A percentile compares a stretch with the other conserved stretches of the same genome.
These are phyloP conservation scores for Niebla homalea DNA, from an alignment of 495 filamentous ascomycete genomes.

Conservation along the genomic window DNA sequence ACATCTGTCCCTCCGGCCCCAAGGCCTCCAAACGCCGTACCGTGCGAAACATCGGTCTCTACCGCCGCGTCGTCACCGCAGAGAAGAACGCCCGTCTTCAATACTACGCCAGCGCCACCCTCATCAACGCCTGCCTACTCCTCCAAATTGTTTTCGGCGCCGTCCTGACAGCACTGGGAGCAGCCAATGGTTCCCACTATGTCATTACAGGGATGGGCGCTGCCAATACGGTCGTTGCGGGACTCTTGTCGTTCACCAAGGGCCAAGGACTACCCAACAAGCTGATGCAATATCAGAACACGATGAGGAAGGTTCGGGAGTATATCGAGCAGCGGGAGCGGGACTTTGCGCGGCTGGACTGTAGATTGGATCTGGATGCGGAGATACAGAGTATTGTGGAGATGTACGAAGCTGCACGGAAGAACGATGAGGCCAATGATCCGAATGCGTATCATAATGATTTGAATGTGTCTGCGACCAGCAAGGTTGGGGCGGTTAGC, in stretches of 20 bases:
- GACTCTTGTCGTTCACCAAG: constrained; percentile 49
- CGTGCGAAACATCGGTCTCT: constrained; percentile 45
- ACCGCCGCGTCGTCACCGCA: constrained; percentile 40
- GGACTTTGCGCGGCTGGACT: constrained; percentile 11
- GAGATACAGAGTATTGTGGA: constrained; percentile 4
- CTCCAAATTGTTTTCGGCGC: constrained; percentile 49
- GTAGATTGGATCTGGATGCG: constrained; percentile 1
- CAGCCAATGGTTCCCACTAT: constrained; percentile 39
- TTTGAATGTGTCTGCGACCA: background rate
- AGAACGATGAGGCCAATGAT: constrained; percentile 12
- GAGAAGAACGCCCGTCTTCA: constrained; percentile 32
- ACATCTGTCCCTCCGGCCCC: constrained; percentile 20
- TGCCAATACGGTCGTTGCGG: constrained; percentile 51
- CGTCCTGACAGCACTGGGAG: constrained; percentile 48
- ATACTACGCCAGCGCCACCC: constrained; percentile 13
- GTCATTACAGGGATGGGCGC: constrained; percentile 49
- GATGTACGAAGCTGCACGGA: constrained; percentile 11
- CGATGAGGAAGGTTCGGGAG: constrained; percentile 48
- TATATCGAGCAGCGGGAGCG: constrained; percentile 52
- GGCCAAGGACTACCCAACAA: constrained; percentile 47
- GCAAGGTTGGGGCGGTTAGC: background rate
- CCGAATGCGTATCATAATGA: constrained; percentile 10
- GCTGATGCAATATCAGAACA: constrained; percentile 41
- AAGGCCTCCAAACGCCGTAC: constrained; percentile 22
- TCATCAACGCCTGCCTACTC: constrained; percentile 46